Conservation (phyloP, 139 green algal species). For the Tetraselmis chui region DNA sequence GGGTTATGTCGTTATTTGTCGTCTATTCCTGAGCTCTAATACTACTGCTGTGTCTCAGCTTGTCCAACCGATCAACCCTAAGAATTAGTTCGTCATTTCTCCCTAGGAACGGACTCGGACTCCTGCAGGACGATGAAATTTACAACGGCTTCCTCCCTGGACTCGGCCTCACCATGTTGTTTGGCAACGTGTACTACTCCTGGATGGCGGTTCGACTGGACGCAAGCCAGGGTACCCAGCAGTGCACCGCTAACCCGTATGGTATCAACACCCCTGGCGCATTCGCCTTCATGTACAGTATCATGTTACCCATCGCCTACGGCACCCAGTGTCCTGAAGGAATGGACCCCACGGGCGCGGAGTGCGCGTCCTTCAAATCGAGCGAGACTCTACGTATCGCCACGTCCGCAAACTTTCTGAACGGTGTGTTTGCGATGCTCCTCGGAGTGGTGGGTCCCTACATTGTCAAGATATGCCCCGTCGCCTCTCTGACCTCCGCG, state of each 20-base stretch:
- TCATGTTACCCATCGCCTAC: not conserved
- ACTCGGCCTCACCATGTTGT: conserved; percentile 4
- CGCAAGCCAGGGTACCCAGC: not conserved
- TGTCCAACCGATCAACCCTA: too few species aligned
- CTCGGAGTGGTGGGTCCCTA: not conserved
- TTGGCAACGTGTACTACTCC: conserved; percentile 14
- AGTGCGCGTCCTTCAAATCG: not conserved
- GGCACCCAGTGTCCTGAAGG: not conserved
- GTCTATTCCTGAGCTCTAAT: too few species aligned
- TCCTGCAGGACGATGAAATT: not conserved
- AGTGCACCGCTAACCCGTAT: conserved; percentile 17
- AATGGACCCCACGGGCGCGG: not conserved
- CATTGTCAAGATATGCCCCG: not conserved
- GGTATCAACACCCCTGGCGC: conserved; percentile 21
- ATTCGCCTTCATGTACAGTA: not conserved
- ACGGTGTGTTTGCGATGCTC: not conserved
- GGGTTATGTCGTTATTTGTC: not conserved
- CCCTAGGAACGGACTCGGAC: not conserved
- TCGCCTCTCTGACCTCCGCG: not conserved
- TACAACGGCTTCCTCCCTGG: conserved; percentile 11
- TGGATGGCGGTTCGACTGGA: conserved; percentile 8
- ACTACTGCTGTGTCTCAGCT: not conserved
- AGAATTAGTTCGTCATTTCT: too few species aligned
- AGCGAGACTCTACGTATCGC: not conserved
- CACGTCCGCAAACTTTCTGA: not conserved